Evolutionary conservation across 2,329 filamentous ascomycete genomes (phyloP).

Genomic region (Gnomoniopsis sp.): DNA sequence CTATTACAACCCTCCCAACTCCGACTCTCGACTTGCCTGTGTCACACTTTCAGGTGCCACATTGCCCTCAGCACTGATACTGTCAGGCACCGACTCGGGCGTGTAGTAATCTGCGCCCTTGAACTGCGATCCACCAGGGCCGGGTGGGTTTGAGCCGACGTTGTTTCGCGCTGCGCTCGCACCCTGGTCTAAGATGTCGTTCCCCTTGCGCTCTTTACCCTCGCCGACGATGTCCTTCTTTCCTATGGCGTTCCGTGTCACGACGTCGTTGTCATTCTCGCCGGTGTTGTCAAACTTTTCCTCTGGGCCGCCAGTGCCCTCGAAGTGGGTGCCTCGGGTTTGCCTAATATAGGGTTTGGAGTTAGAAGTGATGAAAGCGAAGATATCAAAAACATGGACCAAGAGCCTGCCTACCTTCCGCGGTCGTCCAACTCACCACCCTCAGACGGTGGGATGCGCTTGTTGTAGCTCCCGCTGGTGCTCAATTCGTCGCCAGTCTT

Average conservation of each 20-base stretch:
- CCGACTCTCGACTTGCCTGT: constrained; percentile 23
- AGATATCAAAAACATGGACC: not conserved
- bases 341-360: constrained; percentile 29
- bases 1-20: not conserved
- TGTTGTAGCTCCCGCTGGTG: constrained; percentile 44
- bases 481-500: constrained; percentile 39
- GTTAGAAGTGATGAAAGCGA: constrained; percentile 13
- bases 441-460: constrained; percentile 42
- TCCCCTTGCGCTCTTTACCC: constrained; percentile 6
- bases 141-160: constrained; percentile 32
- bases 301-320: constrained; percentile 40
- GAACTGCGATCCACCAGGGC: constrained; percentile 35
- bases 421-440: constrained; percentile 41
- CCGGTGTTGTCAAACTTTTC: constrained; percentile 38
- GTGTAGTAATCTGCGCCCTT: constrained; percentile 39
- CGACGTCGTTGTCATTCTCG: constrained; percentile 35
- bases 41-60: constrained; percentile 39
- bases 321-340: constrained; percentile 41
- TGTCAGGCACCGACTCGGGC: constrained; percentile 39
- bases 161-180: constrained; percentile 35
- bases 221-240: constrained; percentile 16
- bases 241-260: constrained; percentile 25
- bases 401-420: constrained; percentile 35
- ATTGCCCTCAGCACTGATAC: constrained; percentile 38
- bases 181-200: constrained; percentile 33